phyloP scores from a whole-genome alignment of 192 early-diverging fungal species.

The Coemansia sp. region DNA sequence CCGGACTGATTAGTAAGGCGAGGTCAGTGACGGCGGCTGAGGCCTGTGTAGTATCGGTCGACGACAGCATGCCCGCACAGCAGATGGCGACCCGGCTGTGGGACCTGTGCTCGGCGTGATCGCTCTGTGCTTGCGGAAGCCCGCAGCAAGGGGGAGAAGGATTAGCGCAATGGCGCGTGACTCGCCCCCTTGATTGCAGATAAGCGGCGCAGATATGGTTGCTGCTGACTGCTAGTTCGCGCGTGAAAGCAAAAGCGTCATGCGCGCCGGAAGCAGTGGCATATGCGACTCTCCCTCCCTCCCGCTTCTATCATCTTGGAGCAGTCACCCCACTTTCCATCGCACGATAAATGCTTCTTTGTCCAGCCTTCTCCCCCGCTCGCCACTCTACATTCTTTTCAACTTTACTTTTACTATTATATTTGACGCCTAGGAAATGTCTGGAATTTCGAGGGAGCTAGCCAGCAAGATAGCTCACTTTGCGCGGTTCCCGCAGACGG shows the following conservation, averaged over 20 bases:
- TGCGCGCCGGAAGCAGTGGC: neutral
- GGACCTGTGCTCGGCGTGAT: slow-evolving; percentile 30
- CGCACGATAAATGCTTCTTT: neutral
- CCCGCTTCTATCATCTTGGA: neutral
- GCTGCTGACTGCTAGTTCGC: neutral
- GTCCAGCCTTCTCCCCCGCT: neutral
- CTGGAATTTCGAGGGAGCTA: slow-evolving; percentile 56
- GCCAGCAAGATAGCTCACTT: slow-evolving; percentile 74
- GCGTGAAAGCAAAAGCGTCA: neutral
- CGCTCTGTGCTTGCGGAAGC: neutral
- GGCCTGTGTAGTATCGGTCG: slow-evolving; percentile 18
- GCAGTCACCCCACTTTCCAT: neutral
- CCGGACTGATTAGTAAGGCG: slow-evolving; percentile 14
- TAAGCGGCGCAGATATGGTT: neutral
- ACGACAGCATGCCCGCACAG: slow-evolving; percentile 10
- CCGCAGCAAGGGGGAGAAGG: neutral
- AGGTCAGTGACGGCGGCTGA: slow-evolving; percentile 15
- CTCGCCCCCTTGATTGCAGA: neutral
- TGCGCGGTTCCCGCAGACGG: slow-evolving; percentile 85
- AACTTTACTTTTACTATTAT: neutral
- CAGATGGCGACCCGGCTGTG: slow-evolving; percentile 49
- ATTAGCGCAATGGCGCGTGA: slow-evolving; percentile 2
- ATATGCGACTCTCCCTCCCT: neutral
- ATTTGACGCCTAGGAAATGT: slow-evolving; percentile 16
- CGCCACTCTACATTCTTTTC: neutral